A percentile compares a stretch with the other conserved stretches of the same genome.
Evolutionary conservation across 345 rosid species (phyloP).

Genomic region (Linum usitatissimum): DNA sequence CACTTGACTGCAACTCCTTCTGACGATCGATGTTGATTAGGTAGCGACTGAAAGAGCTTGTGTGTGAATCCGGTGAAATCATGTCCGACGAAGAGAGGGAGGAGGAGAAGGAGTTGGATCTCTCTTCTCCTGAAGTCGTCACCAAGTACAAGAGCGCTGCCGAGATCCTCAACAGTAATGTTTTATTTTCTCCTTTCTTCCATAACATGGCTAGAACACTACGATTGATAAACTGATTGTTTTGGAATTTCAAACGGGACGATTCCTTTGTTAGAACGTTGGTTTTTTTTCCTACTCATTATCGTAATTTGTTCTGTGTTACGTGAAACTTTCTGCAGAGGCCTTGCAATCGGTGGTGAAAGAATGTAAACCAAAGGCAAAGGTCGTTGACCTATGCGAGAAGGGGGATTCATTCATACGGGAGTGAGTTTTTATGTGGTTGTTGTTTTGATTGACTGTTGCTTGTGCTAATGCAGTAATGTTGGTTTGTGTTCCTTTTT

Average conservation of each 20-base stretch:
- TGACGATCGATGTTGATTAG: neutral
- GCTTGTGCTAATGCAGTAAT: neutral
- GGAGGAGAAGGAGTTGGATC: slow-evolving; percentile 98
- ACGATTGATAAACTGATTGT: too few species aligned
- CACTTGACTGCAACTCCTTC: neutral
- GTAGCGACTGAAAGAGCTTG: neutral
- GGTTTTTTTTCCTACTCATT: neutral
- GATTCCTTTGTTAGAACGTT: neutral
- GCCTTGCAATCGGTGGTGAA: slow-evolving; percentile 67
- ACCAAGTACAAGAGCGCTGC: slow-evolving; percentile 96
- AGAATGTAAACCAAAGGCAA: slow-evolving; percentile 70
- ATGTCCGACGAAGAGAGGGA: slow-evolving; percentile 99
- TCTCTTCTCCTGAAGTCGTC: slow-evolving; percentile 81
- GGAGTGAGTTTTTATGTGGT: too few species aligned
- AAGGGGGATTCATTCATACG: slow-evolving; percentile 72
- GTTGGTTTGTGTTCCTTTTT: neutral
- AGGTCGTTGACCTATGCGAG: slow-evolving; percentile 88
- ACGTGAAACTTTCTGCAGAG: slow-evolving; percentile 33
- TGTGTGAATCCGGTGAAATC: slow-evolving; percentile 15
- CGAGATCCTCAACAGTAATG: slow-evolving; percentile 80
- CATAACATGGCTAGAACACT: neutral
- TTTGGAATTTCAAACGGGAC: too few species aligned
- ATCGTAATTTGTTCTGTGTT: neutral
- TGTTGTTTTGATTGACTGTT: neutral
- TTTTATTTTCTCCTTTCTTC: neutral